A percentile compares a stretch with the other conserved stretches of the same genome.
Conservation (phyloP, 179 eudicot genomes). For the Silene noctiflora region DNA sequence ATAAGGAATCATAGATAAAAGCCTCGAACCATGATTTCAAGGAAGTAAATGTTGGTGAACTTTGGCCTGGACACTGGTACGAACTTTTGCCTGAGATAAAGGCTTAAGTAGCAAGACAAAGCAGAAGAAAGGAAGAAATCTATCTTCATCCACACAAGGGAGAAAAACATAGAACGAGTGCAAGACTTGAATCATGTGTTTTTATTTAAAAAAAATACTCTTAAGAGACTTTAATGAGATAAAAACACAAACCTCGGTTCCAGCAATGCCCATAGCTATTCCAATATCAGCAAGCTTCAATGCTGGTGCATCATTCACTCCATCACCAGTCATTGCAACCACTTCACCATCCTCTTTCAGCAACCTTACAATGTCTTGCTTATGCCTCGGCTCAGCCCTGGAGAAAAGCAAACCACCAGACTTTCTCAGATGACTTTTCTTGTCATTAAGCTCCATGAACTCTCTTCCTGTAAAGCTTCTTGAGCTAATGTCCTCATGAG, state of each 20-base stretch:
- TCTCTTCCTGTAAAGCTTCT: slow-evolving; percentile 50
- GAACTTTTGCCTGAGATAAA: background rate
- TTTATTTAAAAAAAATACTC: background rate
- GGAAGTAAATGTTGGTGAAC: background rate
- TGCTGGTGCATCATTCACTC: slow-evolving; percentile 98
- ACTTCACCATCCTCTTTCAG: slow-evolving; percentile 90
- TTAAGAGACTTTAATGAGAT: background rate
- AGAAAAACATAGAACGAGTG: background rate
- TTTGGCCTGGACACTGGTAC: background rate
- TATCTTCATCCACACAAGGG: background rate
- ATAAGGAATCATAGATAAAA: background rate
- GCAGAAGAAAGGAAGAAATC: background rate
- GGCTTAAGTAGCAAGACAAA: background rate
- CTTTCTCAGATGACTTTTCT: slow-evolving; percentile 40
- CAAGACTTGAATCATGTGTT: background rate
- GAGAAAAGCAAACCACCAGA: slow-evolving; percentile 47
- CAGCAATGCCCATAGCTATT: slow-evolving; percentile 97
- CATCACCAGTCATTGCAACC: slow-evolving; percentile 99
- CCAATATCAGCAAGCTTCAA: slow-evolving; percentile 94
- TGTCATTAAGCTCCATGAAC: slow-evolving; percentile 44
- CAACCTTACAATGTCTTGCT: slow-evolving; percentile 49
- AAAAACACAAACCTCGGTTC: slow-evolving; percentile 67
- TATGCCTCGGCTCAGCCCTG: slow-evolving; percentile 57
- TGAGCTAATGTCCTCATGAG: slow-evolving; percentile 38
- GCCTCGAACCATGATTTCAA: background rate